Percentiles rank a stretch among this genome's conserved stretches.
Evolutionary conservation across 2,329 filamentous ascomycete genomes (phyloP).

Genomic region (Pseudogymnoascus sp.): DNA sequence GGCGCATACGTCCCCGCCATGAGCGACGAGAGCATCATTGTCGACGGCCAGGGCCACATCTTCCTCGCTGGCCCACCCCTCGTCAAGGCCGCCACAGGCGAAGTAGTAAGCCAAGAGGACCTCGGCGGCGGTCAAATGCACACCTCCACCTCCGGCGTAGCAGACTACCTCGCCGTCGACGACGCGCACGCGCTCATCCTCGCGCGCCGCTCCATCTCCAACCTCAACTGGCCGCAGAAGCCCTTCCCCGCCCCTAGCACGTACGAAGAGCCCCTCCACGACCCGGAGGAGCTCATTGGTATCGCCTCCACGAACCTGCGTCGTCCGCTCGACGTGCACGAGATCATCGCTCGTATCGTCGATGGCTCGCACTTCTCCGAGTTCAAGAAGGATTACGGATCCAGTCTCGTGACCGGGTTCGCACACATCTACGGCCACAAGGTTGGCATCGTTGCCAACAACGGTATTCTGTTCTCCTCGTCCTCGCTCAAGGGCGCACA

Average conservation of each 20-base stretch:
- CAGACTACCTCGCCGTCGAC: constrained; percentile 89
- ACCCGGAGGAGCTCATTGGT: constrained; percentile 70
- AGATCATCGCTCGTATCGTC: constrained; percentile 87
- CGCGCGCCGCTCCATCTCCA: constrained; percentile 72
- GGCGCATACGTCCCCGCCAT: constrained; percentile 95
- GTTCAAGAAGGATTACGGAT: constrained; percentile 88
- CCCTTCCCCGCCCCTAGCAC: constrained; percentile 32
- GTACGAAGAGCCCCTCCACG: constrained; percentile 73
- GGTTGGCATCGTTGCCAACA: constrained; percentile 91
- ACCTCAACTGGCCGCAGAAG: constrained; percentile 75
- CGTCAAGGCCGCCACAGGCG: constrained; percentile 92
- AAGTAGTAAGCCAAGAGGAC: constrained; percentile 83
- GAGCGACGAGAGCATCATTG: constrained; percentile 96
- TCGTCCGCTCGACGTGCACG: constrained; percentile 74
- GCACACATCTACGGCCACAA: constrained; percentile 81
- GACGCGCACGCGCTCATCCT: constrained; percentile 87
- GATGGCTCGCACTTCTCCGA: constrained; percentile 86
- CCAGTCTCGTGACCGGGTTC: constrained; percentile 85
- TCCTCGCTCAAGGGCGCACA: constrained; percentile 90
- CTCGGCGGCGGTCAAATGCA: constrained; percentile 86
- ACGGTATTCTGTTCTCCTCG: constrained; percentile 87
- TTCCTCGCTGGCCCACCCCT: constrained; percentile 91
- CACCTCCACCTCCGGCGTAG: constrained; percentile 83
- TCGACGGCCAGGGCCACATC: constrained; percentile 91
- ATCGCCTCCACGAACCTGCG: constrained; percentile 88